Evolutionary conservation across 805 yeast species (phyloP).

Genomic region (Candida awuae): DNA sequence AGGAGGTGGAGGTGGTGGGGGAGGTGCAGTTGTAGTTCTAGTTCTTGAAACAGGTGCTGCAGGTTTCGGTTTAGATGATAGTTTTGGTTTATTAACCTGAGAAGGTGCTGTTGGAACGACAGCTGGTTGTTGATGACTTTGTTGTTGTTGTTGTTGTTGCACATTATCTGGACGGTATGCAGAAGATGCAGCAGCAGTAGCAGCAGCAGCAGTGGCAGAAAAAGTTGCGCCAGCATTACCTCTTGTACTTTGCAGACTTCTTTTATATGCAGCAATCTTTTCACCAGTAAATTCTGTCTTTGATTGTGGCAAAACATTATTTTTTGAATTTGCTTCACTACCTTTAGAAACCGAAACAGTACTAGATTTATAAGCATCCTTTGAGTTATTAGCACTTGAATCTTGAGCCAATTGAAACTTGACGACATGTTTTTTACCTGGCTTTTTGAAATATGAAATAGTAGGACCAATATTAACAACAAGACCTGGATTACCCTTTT

Average conservation of each 20-base stretch:
- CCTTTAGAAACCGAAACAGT: constrained; percentile 78
- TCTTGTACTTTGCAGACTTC: constrained; percentile 12
- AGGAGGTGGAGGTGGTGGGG: constrained; percentile 74
- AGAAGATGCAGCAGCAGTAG: constrained; percentile 30
- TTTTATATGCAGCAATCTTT: constrained; percentile 23
- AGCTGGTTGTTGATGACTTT: constrained; percentile 13
- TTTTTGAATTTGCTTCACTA: constrained; percentile 60
- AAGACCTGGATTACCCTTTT: constrained; percentile 49
- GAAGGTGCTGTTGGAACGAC: constrained; percentile 8
- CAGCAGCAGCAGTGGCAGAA: constrained; percentile 29
- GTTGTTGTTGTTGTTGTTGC: constrained; percentile 17
- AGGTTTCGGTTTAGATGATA: constrained; percentile 14
- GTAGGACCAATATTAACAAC: constrained; percentile 61
- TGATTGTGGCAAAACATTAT: constrained; percentile 71
- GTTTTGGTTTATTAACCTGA: constrained; percentile 8
- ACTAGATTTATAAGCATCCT: constrained; percentile 83
- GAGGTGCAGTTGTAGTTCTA: constrained; percentile 33
- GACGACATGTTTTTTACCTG: constrained; percentile 69
- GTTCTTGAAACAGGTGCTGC: constrained; percentile 18
- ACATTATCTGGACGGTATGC: constrained; percentile 14
- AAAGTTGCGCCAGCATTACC: no score
- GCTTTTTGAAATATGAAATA: constrained; percentile 81
- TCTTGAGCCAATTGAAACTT: constrained; percentile 55
- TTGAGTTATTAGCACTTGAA: no score
- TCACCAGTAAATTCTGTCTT: constrained; percentile 22